Evolutionary conservation across 177 flowering plant species (phyloP).

Genomic region (Vitis hybrid): DNA sequence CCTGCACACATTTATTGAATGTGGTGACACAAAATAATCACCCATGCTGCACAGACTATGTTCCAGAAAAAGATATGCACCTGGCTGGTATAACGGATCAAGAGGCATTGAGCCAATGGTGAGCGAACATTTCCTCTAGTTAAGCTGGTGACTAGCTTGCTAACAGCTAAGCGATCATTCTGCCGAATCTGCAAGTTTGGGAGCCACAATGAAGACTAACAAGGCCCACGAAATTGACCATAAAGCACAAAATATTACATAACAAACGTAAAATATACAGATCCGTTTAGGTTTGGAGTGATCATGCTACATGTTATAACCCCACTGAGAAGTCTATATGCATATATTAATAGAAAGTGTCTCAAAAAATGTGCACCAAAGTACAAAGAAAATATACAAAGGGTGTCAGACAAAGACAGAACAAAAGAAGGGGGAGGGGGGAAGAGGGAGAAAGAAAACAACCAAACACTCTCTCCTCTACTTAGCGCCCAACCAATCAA

Average conservation of each 20-base stretch:
- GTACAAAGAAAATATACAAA: no score
- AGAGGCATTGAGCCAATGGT: conserved; percentile 93
- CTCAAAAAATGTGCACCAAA: no score
- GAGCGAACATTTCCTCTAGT: conserved; percentile 94
- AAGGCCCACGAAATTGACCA: no score
- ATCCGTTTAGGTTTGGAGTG: no score
- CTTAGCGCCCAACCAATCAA: no score
- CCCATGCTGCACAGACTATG: not conserved
- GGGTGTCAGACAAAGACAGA: no score
- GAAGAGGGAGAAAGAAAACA: no score
- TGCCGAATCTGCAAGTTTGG: conserved; percentile 79
- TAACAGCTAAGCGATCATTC: conserved; percentile 93
- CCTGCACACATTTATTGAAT: conserved; percentile 41
- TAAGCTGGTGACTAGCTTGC: conserved; percentile 92
- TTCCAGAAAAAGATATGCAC: conserved; percentile 29
- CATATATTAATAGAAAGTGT: no score
- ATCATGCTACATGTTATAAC: no score
- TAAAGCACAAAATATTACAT: not conserved
- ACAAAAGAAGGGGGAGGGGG: no score
- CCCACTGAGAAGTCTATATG: no score
- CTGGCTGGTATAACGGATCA: conserved; percentile 94
- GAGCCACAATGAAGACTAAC: not conserved
- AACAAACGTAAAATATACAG: not conserved
- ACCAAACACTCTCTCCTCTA: no score
- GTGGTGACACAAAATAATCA: not conserved